A percentile compares a stretch with the other conserved stretches of the same genome.
These are phyloP conservation scores for Heritiera littoralis DNA, from an alignment of 345 rosid genomes.

Conservation along the genomic window DNA sequence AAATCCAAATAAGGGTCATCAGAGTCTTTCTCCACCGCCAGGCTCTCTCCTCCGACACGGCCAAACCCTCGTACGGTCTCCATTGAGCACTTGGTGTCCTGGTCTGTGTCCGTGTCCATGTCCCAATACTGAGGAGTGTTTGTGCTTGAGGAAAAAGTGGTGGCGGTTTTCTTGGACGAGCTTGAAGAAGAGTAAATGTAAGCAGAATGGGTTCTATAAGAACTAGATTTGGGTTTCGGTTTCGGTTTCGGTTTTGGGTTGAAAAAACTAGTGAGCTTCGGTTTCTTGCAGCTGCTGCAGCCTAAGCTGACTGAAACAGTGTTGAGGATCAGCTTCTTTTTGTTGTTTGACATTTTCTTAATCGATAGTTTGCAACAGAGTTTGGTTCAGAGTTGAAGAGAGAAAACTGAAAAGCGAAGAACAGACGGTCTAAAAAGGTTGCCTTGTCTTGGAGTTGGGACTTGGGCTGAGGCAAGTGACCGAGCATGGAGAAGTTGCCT, in stretches of 20 bases:
- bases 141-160: constrained; percentile 42
- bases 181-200: constrained; percentile 30
- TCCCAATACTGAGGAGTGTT: constrained; percentile 28
- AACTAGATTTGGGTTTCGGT: constrained; percentile 23
- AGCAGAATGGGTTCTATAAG: constrained; percentile 15
- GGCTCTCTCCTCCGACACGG: constrained; percentile 59
- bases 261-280: constrained; percentile 52
- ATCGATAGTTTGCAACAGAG: background rate
- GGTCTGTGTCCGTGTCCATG: constrained; percentile 31
- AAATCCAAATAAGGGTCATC: constrained; percentile 91
- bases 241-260: constrained; percentile 42
- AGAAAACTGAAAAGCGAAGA: background rate
- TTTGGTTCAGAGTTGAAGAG: background rate
- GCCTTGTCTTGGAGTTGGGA: background rate
- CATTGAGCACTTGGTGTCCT: constrained; percentile 25
- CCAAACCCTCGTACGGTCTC: constrained; percentile 48
- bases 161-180: constrained; percentile 30
- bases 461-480: background rate
- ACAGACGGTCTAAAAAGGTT: background rate
- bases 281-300: constrained; percentile 69
- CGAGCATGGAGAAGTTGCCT: background rate
- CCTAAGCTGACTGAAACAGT: constrained; percentile 65
- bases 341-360: constrained; percentile 43
- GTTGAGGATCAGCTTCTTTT: constrained; percentile 53
- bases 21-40: constrained; percentile 94